Conservation (phyloP, 2,329 filamentous ascomycete genomes). For the Pseudogymnoascus sp. region DNA sequence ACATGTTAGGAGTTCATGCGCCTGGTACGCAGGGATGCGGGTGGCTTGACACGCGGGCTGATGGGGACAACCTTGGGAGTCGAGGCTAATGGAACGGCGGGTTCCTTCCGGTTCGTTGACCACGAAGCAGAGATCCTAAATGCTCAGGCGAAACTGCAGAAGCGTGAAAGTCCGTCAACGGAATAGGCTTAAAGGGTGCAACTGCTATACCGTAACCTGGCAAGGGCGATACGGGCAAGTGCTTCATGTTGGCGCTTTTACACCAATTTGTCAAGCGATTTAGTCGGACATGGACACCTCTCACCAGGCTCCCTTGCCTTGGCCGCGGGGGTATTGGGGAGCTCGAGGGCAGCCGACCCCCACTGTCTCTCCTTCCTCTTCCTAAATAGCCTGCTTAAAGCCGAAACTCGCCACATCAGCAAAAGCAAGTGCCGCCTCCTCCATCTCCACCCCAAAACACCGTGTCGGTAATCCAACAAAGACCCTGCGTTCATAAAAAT, state of each 20-base stretch:
- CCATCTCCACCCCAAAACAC: not conserved
- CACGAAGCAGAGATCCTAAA: not conserved
- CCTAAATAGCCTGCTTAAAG: not conserved
- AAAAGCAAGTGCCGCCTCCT: not conserved
- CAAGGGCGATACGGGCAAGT: not conserved
- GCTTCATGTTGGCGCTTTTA: not conserved
- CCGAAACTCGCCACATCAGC: not conserved
- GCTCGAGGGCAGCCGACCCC: not conserved
- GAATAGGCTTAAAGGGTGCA: not conserved
- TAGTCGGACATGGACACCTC: not conserved
- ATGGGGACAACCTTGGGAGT: not conserved
- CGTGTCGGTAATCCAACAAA: conserved; percentile 1
- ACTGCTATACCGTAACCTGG: not conserved
- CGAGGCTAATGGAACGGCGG: conserved; percentile 1
- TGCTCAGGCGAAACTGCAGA: not conserved
- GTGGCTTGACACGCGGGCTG: not conserved
- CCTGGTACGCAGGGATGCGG: not conserved
- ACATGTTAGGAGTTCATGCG: not conserved
- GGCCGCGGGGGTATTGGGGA: not conserved
- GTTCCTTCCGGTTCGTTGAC: not conserved
- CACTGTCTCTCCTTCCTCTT: not conserved
- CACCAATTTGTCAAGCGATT: not conserved
- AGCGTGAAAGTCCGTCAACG: not conserved
- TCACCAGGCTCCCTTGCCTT: not conserved
- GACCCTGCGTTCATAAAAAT: not conserved